Evolutionary conservation across 192 early-diverging fungal genomes (phyloP), one percentile per base, ranked within the genome.

Genomic region (Linderina pennispora): DNA sequence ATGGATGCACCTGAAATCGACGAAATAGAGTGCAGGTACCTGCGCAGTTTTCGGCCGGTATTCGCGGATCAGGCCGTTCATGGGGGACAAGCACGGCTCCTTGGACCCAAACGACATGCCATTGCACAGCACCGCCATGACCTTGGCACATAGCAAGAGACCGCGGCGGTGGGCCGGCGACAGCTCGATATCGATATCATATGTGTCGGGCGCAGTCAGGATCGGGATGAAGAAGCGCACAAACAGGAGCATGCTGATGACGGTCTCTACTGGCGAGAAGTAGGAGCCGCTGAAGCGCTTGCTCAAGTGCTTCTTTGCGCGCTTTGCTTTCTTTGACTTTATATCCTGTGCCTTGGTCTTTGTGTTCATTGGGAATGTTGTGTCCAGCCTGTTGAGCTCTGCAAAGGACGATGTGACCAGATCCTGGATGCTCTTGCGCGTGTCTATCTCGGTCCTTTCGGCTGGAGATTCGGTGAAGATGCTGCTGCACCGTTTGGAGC

Each of bases 151-250:
- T 17, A 96, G 56, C 22, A 98, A 66, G 33, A 94, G 62, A 8
- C 94, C 92, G 49, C 95, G 83, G 20, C 87, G 78, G 38, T 90
- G 75, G 9, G 81, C 78, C 3, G 74, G 66, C 35, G 91, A 65
- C 23, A 96, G 63, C 18, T 83, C 84, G 10, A 66, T 63, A 15
- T 80, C 58, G 13, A 83, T 53, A 0, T 78, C 77, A 53, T 88
- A 86, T 6, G 75, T 67, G 53, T 94, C 89, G n/a, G 95, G 95
- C 7, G 91, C 80, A 3, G 91, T 91, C 62, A 98, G 88, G 13
- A 88, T 89, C 1, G 93, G 95, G 50, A 90, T 90, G 42, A 96
- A 85, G 80, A 97, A 94, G 9, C 95, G 84, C 43, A 98, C 77
- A 51, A 98, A 98, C 44, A 98, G 80, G 38, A 96, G 79, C 46